These are phyloP conservation scores for Magnaporthiopsis incrustans DNA, from an alignment of 2,329 filamentous ascomycete genomes.

Conservation along the genomic window DNA sequence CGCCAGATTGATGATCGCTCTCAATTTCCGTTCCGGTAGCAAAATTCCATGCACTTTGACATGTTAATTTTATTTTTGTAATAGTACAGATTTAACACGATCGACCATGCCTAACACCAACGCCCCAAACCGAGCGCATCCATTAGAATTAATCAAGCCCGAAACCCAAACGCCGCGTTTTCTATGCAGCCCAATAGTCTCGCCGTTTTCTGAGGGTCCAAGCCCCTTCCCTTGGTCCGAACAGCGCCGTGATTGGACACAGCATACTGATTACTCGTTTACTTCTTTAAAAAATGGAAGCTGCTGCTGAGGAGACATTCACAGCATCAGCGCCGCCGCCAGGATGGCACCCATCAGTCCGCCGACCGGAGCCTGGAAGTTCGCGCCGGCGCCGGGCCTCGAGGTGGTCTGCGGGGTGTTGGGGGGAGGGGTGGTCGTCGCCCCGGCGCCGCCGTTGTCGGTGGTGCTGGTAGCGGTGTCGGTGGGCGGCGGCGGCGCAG, in stretches of 20 bases:
- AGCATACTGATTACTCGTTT: too few species aligned
- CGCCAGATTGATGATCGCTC: not conserved
- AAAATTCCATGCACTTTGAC: too few species aligned
- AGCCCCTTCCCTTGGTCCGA: not conserved
- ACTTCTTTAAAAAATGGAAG: too few species aligned
- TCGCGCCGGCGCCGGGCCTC: conserved; percentile 1
- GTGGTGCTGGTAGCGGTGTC: too few species aligned
- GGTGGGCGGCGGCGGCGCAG: not conserved
- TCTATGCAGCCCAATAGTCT: not conserved
- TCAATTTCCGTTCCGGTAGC: too few species aligned
- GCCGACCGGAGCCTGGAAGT: conserved; percentile 5
- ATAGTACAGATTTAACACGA: too few species aligned
- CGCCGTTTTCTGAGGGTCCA: not conserved
- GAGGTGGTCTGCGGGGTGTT: not conserved
- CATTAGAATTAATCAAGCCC: not conserved
- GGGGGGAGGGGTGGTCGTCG: conserved; percentile 1
- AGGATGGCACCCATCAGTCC: conserved; percentile 1
- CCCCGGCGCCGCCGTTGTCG: not conserved
- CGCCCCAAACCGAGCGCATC: not conserved
- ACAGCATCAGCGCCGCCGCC: conserved; percentile 5
- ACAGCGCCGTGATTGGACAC: not conserved
- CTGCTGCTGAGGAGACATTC: not conserved
- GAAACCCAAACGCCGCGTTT: not conserved
- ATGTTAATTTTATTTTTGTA: too few species aligned
- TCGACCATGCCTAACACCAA: not conserved